phyloP scores from a whole-genome alignment of 305 asterid genomes.

The Euphrasia arctica region DNA sequence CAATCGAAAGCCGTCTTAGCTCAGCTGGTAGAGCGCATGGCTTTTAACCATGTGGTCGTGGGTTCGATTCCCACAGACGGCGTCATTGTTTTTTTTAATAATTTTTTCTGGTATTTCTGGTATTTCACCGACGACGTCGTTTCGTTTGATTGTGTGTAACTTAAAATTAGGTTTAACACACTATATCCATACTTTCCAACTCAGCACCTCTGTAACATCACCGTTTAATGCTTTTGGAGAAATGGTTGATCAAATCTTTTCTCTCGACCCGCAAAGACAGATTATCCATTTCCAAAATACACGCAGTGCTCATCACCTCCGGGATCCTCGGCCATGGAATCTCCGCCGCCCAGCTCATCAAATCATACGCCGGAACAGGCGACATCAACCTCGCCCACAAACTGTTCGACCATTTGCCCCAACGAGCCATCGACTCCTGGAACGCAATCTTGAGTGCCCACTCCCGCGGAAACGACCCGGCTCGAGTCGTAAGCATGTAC shows the following conservation, averaged over 20 bases:
- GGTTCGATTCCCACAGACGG: conserved; percentile 95
- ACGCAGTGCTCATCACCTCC: conserved; percentile 50
- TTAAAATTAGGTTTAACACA: too few species aligned
- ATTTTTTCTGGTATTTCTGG: too few species aligned
- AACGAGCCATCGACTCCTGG: conserved; percentile 54
- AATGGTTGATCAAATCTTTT: conserved; percentile 37
- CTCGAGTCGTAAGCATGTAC: conserved; percentile 41
- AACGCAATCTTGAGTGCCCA: conserved; percentile 61
- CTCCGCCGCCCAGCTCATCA: conserved; percentile 38
- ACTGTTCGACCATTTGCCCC: conserved; percentile 60
- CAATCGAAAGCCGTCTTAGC: conserved; percentile 52
- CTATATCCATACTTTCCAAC: too few species aligned
- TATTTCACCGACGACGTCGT: background rate
- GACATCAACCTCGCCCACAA: conserved; percentile 39
- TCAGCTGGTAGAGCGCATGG: conserved; percentile 86
- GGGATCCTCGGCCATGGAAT: conserved; percentile 40
- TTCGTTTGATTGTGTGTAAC: too few species aligned
- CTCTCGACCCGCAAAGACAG: conserved; percentile 41
- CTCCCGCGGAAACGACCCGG: conserved; percentile 37
- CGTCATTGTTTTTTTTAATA: conserved; percentile 16
- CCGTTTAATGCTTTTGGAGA: conserved; percentile 37
- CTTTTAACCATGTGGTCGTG: conserved; percentile 98
- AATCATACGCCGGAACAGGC: conserved; percentile 46
- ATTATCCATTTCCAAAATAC: conserved; percentile 46
- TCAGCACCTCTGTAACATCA: background rate